Evolutionary conservation across 1,284 basidiomycete genomes (phyloP), one percentile per base, ranked within the genome.

Genomic region (Flammula alnicola): DNA sequence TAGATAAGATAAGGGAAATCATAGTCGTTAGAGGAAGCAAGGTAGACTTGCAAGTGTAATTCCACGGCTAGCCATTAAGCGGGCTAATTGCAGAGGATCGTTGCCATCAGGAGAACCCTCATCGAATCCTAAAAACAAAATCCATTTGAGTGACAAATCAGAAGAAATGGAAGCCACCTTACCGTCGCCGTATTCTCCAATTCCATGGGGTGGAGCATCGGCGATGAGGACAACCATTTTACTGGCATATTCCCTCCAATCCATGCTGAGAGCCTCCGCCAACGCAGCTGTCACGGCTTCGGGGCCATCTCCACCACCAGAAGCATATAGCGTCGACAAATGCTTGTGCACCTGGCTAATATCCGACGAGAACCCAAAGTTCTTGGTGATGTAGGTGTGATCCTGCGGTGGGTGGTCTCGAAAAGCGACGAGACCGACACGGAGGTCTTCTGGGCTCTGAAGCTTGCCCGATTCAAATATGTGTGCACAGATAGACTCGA

Each of bases 241-340:
- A 63, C 91, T 94, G 12, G 96, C 93, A 45, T 84, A 72, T 41
- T 81, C 77, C 58, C 97, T 79, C 97, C 97, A 99, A 31, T 95
- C 88, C 83, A 98, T 89, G 48, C 84, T 83, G 58, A 95, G 66
- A 11, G 87, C 88, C 58, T 95, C 94, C 6, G 86, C 86, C 70
- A 99, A 76, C 9, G 91, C 96, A 3, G 96, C 95, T 0, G 97
- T 99, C 50, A 98, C 92, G 3, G 95, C 97, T 67, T 99, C 97
- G 0, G 97, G 97, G 0, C 97, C 96, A 76, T 99, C 96, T 9
- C 96, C 96, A 22, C 97, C 95, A 11, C 96, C 96, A 4, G 90
- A 91, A 11, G 97, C 97, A 72, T 96, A 94, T 52, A 95, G 73
- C 17, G 79, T 77, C 37, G 89, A 88, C 50, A 99, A 79, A 66